Conservation (phyloP, 495 filamentous ascomycete species). For the Astrothelium subdiscretum region DNA sequence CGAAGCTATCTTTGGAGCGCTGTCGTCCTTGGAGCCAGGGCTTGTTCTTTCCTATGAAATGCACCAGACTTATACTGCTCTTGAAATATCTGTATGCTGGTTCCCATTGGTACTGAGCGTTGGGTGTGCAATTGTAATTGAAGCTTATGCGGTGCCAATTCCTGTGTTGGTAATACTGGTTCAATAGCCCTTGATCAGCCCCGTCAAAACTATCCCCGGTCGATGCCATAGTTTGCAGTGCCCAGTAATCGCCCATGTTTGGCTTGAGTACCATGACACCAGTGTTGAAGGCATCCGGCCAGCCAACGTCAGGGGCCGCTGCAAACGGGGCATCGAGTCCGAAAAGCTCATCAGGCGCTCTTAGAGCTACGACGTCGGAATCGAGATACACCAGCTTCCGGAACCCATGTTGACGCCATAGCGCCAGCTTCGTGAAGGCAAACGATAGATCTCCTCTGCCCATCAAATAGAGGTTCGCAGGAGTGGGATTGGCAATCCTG, state of each 20-base stretch:
- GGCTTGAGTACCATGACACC: conserved; percentile 86
- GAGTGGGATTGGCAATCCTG: conserved; percentile 59
- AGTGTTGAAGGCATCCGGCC: conserved; percentile 97
- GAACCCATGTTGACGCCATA: conserved; percentile 90
- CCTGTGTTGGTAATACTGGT: conserved; percentile 68
- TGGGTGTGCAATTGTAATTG: conserved; percentile 91
- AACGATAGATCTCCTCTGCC: conserved; percentile 77
- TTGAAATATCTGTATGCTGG: conserved; percentile 91
- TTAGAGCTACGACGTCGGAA: conserved; percentile 73
- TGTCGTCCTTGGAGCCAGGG: conserved; percentile 70
- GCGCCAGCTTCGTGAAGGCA: conserved; percentile 89
- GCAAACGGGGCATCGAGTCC: conserved; percentile 65
- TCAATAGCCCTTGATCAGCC: conserved; percentile 90
- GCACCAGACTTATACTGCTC: conserved; percentile 71
- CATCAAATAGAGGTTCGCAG: conserved; percentile 84
- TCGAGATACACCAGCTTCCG: conserved; percentile 86
- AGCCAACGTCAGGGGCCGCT: conserved; percentile 89
- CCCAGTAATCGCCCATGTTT: conserved; percentile 76
- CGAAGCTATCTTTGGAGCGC: conserved; percentile 38
- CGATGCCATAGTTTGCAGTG: conserved; percentile 70
- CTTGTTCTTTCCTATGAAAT: conserved; percentile 88
- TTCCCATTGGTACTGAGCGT: conserved; percentile 86
- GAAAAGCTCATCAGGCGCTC: conserved; percentile 89
- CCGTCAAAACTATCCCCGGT: conserved; percentile 90
- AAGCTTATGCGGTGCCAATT: conserved; percentile 86